phyloP scores from a whole-genome alignment of 148 eudicot species.

The Chenopodium album region DNA sequence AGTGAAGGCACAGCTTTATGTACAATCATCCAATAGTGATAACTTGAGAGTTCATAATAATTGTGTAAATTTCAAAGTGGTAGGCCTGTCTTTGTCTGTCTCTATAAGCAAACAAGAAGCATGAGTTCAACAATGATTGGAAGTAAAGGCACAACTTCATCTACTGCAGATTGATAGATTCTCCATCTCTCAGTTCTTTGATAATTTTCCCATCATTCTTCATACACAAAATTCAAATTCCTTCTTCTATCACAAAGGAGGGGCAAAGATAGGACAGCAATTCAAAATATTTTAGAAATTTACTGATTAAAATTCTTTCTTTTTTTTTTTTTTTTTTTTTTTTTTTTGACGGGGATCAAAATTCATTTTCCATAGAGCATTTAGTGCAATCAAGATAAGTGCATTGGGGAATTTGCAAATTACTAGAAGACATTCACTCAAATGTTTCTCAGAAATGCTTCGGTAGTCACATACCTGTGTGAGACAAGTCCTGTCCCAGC shows the following conservation, averaged over 20 bases:
- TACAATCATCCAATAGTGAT: neutral
- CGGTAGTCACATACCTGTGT: slow-evolving; percentile 28
- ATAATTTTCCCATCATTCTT: neutral
- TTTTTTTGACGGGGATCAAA: neutral
- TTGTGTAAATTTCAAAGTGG: neutral
- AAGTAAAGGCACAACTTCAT: neutral
- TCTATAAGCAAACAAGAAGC: neutral
- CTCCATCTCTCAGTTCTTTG: neutral
- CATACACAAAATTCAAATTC: neutral
- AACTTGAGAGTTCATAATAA: neutral
- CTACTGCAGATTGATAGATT: neutral
- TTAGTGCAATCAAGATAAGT: neutral
- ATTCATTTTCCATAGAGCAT: neutral
- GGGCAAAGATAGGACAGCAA: neutral
- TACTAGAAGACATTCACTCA: neutral
- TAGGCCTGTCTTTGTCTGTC: neutral
- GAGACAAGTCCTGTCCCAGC: slow-evolving; percentile 32
- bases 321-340: neutral
- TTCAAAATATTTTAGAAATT: neutral
- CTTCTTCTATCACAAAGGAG: neutral
- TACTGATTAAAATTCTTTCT: neutral
- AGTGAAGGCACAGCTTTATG: too few species aligned
- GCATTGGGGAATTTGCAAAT: neutral
- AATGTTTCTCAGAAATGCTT: neutral
- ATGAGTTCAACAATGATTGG: neutral